phyloP scores from a whole-genome alignment of 345 rosid genomes.

The Streptanthus diversifolius region DNA sequence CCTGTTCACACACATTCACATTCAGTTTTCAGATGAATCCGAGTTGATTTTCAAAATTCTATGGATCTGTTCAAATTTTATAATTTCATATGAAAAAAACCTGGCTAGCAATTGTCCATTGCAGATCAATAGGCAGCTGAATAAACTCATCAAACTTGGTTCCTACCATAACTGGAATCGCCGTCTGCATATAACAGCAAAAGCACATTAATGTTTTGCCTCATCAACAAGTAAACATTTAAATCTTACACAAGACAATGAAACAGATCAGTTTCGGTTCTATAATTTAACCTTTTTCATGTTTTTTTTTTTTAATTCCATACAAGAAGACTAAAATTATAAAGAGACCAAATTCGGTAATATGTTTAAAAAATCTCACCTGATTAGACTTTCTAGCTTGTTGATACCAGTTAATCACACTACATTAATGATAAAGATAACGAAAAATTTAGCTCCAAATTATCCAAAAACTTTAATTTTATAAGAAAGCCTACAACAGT shows the following conservation, averaged over 20 bases:
- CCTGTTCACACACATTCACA: conserved; percentile 41
- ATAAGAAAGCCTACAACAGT: neutral
- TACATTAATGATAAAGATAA: conserved; percentile 27
- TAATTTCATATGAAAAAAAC: conserved; percentile 24
- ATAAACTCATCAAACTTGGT: conserved; percentile 94
- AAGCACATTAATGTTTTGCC: neutral
- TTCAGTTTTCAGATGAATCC: neutral
- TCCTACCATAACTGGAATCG: conserved; percentile 81
- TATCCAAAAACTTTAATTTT: neutral
- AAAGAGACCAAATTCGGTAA: neutral
- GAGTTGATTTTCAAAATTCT: neutral
- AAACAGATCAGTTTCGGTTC: neutral
- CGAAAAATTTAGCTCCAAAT: neutral
- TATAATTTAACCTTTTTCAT: no score
- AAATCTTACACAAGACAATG: neutral
- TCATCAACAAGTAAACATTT: neutral
- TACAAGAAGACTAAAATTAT: neutral
- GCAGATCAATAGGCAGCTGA: conserved; percentile 83
- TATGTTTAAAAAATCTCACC: conserved; percentile 33
- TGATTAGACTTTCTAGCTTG: conserved; percentile 78
- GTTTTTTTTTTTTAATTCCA: neutral
- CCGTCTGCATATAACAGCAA: conserved; percentile 48
- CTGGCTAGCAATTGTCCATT: conserved; percentile 91
- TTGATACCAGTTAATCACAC: conserved; percentile 75
- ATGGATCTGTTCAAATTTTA: no score